Evolutionary conservation across 805 yeast genomes (phyloP).

Genomic region (Starmerella geochares): DNA sequence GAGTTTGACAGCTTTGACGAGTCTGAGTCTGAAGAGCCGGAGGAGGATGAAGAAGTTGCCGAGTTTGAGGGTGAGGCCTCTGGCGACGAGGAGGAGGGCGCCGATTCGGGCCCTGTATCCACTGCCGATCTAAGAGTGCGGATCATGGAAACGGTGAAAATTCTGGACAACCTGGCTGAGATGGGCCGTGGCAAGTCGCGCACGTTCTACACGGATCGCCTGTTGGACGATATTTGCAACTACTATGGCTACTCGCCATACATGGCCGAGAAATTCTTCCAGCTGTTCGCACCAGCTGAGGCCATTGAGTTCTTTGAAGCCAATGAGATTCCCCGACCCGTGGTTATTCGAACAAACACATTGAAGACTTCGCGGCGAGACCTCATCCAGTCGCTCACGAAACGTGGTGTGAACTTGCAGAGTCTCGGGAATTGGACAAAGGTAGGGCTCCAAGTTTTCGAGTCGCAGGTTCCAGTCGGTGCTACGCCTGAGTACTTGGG

Average conservation of each 20-base stretch:
- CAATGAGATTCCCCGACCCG: constrained; percentile 91
- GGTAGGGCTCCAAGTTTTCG: constrained; percentile 94
- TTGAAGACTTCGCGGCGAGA: constrained; percentile 90
- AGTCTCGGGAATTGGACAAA: constrained; percentile 98
- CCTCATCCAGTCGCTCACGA: constrained; percentile 85
- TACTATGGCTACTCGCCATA: constrained; percentile 89
- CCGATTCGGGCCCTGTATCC: constrained; percentile 38
- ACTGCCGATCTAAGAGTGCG: constrained; percentile 78
- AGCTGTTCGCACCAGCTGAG: constrained; percentile 85
- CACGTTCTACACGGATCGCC: constrained; percentile 66
- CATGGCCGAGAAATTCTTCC: constrained; percentile 87
- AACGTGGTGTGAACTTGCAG: constrained; percentile 93
- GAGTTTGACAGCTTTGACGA: constrained; percentile 24
- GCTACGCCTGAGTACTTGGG: constrained; percentile 98
- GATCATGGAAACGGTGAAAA: constrained; percentile 90
- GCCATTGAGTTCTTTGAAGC: constrained; percentile 98
- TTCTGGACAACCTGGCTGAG: constrained; percentile 68
- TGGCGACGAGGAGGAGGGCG: constrained; percentile 20
- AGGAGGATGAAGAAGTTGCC: constrained; percentile 21
- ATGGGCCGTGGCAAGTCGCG: constrained; percentile 65
- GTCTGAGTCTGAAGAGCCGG: constrained; percentile 24
- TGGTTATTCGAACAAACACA: constrained; percentile 96
- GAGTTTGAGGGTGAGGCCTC: constrained; percentile 15
- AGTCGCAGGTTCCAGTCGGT: constrained; percentile 98
- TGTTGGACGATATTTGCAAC: constrained; percentile 75